Base-by-base conservation (phyloP, 1,284 basidiomycete genomes). In the Rhizopogon hawkerae region DNA sequence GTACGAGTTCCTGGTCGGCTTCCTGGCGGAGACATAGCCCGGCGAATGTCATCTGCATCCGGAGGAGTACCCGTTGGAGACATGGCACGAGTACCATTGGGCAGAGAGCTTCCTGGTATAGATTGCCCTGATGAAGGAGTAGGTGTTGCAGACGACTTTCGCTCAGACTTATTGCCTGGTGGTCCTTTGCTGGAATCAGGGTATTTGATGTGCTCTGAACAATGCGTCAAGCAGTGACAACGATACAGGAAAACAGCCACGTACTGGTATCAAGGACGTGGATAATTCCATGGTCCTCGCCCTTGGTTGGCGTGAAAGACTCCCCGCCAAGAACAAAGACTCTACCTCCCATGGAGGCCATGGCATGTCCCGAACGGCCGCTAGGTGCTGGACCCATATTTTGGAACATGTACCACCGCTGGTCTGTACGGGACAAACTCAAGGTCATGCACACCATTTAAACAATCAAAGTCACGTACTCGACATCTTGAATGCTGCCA, bases 321-420 rank as follows among this genome's bases (percentile, higher is more conserved):
- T 98, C 96, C 31, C 96, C 95, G 37, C 95, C 95, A 9, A 98
- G 78, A 1, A 98, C 92, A 57, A 92, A 89, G 8, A 98, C 88
- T 60, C 87, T 85, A 47, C 86, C 80, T 46, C 91, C 89, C 62
- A 86, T 86, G 9, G 89, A 84, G 4, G 94, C 89, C 89, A 98
- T 93, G 16, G 92, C 89, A 69, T 98, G 95, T 3, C 95, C 95
- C 11, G 90, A 93, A 46, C 95, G 79, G 10, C 92, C 90, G 48
- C 78, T 84, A 1, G 95, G 95, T 5, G 90, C 80, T 9, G 93
- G 93, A 2, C 95, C 95, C 95, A 98, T 98, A 66, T 97, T 96
- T 67, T 96, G 93, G 73, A 98, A 98, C 91, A 95, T 98, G 72
- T 94, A 98, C 95, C 95, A 98, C 58, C 82, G 72, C 57, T 83